phyloP scores from a whole-genome alignment of 2,329 filamentous ascomycete species.

The Cadophora gregata region DNA sequence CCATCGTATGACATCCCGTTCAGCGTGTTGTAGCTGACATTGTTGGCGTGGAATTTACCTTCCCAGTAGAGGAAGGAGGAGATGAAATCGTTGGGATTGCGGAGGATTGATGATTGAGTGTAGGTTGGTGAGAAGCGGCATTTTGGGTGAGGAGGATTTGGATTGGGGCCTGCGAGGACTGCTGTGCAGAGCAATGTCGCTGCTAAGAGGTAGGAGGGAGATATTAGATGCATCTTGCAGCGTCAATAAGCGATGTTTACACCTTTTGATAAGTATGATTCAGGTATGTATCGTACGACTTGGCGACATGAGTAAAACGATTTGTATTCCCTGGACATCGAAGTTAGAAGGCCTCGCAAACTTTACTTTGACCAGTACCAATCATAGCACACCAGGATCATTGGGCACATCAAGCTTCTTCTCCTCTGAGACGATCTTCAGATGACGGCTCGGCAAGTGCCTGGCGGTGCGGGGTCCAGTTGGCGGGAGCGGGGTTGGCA shows the following conservation, averaged over 20 bases:
- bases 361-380: neutral
- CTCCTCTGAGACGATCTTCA: neutral
- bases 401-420: neutral
- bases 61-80: conserved; percentile 52
- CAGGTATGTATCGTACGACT: neutral
- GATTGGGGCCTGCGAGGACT: conserved; percentile 25
- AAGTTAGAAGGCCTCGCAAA: neutral
- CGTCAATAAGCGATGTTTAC: neutral
- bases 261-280: neutral
- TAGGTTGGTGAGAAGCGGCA: neutral
- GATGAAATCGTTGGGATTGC: conserved; percentile 44
- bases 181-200: neutral
- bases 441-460: neutral
- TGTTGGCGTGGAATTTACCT: conserved; percentile 51
- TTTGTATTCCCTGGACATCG: too few species aligned
- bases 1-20: conserved; percentile 53
- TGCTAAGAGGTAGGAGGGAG: neutral
- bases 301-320: too few species aligned
- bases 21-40: conserved; percentile 47
- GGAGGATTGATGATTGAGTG: conserved; percentile 26
- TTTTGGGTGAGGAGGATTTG: conserved; percentile 28
- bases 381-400: neutral
- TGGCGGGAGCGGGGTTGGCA: neutral
- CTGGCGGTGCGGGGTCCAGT: too few species aligned
- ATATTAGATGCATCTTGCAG: neutral